These are phyloP conservation scores for Mortierella sp. DNA, from an alignment of 371 early-diverging fungal species.

Conservation along the genomic window DNA sequence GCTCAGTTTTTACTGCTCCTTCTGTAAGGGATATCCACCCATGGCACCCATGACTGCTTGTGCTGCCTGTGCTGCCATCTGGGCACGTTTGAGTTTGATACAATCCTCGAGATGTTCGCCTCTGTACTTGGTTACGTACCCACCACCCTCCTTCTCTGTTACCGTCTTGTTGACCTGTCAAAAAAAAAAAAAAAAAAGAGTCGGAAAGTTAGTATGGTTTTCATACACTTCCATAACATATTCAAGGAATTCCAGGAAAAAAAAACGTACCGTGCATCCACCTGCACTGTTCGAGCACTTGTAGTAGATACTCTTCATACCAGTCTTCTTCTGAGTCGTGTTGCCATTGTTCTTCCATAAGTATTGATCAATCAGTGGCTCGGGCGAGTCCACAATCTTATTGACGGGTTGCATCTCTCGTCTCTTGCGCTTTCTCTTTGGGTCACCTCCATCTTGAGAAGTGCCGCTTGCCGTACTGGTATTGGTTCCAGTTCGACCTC, in stretches of 20 bases:
- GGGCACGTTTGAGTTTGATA: conserved; percentile 36
- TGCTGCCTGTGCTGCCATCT: conserved; percentile 28
- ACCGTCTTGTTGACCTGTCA: conserved; percentile 72
- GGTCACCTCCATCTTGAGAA: conserved; percentile 15
- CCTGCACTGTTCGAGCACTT: conserved; percentile 59
- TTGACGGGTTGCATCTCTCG: conserved; percentile 76
- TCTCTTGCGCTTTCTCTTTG: conserved; percentile 64
- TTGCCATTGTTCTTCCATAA: conserved; percentile 76
- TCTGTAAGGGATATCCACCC: conserved; percentile 13
- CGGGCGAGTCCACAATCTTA: conserved; percentile 72
- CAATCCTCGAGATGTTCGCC: conserved; percentile 73
- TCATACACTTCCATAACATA: background rate
- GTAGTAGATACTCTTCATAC: conserved; percentile 71
- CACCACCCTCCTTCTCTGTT: conserved; percentile 71
- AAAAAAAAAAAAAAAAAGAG: background rate
- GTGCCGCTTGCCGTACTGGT: conserved; percentile 9
- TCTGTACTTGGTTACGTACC: conserved; percentile 72
- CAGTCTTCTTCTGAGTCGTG: conserved; percentile 72
- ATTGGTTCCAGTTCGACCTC: conserved; percentile 4
- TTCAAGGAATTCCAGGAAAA: background rate
- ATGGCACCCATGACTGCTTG: conserved; percentile 20
- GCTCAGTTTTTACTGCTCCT: conserved; percentile 6
- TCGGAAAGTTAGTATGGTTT: background rate
- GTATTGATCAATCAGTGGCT: conserved; percentile 65
- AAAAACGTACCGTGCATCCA: conserved; percentile 50